Conservation (phyloP, 306 rosid genomes). For the Casuarina glauca region DNA sequence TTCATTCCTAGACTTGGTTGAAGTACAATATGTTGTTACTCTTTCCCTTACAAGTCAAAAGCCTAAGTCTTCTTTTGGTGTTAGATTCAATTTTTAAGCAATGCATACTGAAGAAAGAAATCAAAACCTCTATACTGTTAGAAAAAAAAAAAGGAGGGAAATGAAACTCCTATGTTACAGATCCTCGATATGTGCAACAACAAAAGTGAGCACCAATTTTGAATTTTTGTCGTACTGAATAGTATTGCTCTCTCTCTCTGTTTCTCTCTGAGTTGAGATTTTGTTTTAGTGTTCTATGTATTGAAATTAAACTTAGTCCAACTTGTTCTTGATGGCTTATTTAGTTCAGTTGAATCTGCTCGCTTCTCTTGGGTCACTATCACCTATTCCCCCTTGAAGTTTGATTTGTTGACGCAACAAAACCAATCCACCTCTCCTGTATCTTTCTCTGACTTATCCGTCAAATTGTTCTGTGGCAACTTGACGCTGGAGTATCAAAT, state of each 20-base stretch:
- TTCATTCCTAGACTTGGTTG: not conserved
- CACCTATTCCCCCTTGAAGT: no score
- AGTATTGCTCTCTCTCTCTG: not conserved
- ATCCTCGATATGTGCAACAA: not conserved
- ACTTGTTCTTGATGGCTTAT: not conserved
- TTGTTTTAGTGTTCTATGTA: not conserved
- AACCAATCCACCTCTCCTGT: not conserved
- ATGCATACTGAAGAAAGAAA: not conserved
- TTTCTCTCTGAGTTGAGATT: not conserved
- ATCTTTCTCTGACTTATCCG: not conserved
- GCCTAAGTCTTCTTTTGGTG: not conserved
- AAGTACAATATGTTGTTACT: conserved; percentile 4
- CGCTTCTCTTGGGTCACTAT: no score
- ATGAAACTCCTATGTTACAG: not conserved
- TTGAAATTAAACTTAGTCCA: not conserved
- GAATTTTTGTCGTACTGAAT: not conserved
- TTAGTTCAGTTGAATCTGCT: no score
- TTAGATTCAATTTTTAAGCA: not conserved
- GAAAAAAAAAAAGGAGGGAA: not conserved
- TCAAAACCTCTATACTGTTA: not conserved
- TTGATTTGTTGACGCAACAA: no score
- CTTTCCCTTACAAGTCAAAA: not conserved
- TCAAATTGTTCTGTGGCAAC: conserved; percentile 19
- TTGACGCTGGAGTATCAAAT: conserved; percentile 16
- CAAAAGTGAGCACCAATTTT: not conserved